Conservation (phyloP, 75 land plant genomes). For the Azolla pinnata region DNA sequence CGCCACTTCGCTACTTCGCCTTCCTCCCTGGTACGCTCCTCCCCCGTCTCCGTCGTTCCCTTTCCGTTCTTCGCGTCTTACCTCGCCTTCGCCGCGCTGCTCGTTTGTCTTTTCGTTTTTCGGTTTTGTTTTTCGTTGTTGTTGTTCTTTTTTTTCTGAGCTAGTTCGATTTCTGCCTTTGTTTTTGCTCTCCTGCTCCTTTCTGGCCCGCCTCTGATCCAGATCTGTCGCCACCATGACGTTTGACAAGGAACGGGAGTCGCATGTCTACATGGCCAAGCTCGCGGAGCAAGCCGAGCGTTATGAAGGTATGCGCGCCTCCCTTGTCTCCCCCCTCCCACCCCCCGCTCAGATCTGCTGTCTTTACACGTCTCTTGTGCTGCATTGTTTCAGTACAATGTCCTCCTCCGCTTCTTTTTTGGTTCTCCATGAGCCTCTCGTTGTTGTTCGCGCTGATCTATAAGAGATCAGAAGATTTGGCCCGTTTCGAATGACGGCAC, state of each 20-base stretch:
- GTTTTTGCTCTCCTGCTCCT: background rate
- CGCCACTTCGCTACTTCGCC: background rate
- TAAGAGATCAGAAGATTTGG: no score
- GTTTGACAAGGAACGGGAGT: conserved; percentile 39
- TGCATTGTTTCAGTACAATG: no score
- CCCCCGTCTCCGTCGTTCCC: background rate
- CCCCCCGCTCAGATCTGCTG: no score
- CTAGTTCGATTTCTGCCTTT: no score
- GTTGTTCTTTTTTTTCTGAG: no score
- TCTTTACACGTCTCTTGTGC: no score
- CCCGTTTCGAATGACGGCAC: no score
- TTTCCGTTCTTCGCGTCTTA: background rate
- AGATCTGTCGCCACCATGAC: conserved; percentile 15
- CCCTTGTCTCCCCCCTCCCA: conserved; percentile 1
- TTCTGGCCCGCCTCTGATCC: no score
- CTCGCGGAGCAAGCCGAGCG: conserved; percentile 71
- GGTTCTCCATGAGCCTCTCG: no score
- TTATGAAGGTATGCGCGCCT: conserved; percentile 36
- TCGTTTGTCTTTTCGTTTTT: background rate
- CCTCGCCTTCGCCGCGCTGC: background rate
- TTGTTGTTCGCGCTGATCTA: no score
- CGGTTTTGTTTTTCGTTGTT: no score
- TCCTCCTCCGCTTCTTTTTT: no score
- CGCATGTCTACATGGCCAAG: conserved; percentile 54
- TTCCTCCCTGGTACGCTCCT: background rate